Conservation (phyloP, 345 rosid genomes). For the Orychophragmus violaceus region DNA sequence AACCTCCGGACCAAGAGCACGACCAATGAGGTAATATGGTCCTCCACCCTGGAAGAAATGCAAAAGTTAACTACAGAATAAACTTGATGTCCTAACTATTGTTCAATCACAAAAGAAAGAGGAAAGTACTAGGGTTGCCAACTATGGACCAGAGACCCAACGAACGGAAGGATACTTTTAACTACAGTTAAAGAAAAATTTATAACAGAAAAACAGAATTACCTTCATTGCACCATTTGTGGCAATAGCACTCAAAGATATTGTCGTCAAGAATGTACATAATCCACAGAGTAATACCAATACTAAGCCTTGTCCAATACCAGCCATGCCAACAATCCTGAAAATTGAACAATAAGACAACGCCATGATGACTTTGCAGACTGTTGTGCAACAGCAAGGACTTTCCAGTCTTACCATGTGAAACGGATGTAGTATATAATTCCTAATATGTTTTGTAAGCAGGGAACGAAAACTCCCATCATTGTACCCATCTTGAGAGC, state of each 20-base stretch:
- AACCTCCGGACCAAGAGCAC: conserved; percentile 99
- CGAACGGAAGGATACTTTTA: neutral
- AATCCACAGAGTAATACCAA: conserved; percentile 84
- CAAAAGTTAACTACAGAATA: neutral
- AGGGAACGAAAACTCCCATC: conserved; percentile 99
- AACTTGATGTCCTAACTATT: conserved; percentile 3
- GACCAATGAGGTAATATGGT: conserved; percentile 99
- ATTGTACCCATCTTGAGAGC: conserved; percentile 81
- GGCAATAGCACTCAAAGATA: conserved; percentile 98
- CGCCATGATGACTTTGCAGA: conserved; percentile 15
- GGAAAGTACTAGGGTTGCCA: neutral
- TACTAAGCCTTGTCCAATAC: conserved; percentile 71
- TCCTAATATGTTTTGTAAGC: conserved; percentile 97
- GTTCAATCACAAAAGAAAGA: neutral
- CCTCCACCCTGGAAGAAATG: conserved; percentile 60
- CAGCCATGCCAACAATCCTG: conserved; percentile 99
- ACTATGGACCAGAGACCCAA: conserved; percentile 4
- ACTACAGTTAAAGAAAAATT: neutral
- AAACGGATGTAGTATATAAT: conserved; percentile 97
- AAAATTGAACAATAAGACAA: conserved; percentile 31
- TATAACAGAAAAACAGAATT: neutral
- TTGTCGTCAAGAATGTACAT: conserved; percentile 89
- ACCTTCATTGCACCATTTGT: conserved; percentile 99
- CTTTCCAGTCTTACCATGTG: conserved; percentile 59
- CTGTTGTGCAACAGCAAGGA: conserved; percentile 17